Base-by-base conservation (phyloP, 768 basidiomycete species). In the Boletus subcaerulescens region DNA sequence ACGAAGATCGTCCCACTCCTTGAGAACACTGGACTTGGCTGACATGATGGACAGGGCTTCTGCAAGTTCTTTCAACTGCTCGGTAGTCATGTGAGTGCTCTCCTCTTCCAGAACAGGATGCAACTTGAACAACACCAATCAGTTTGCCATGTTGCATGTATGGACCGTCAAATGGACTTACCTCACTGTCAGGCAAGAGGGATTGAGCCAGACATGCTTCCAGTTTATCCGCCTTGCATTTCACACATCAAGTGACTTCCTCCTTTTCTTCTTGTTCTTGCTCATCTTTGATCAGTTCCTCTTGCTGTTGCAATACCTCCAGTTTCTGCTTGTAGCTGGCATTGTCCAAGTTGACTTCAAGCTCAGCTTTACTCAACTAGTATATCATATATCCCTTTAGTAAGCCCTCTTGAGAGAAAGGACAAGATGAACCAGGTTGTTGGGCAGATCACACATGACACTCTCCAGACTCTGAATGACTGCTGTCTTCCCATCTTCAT, bases 241-340 rank as follows among this genome's bases (percentile, higher is more conserved):
- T 86, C 43, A 86, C 88, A 52, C 90, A 87, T 40, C 93, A 86
- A n/a, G 92, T 89, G 67, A 90, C 85, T 69, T 93, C 90, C 69
- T 93, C 92, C 74, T 94, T 89, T 72, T 95, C 87, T 59, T 99
- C 97, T 72, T 99, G 97, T 69, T 98, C 97, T 60, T 94, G 85
- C 73, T 99, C 97, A 70, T 99, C 97, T 68, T 99, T 94, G 68
- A 99, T 99, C 57, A 99, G 92, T 71, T 99, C 97, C 69, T 99
- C 92, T 72, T 99, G 97, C 65, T 99, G 92, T 64, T 97, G 93
- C 68, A 99, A 76, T 24, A 99, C 96, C 59, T 98, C 97, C 52
- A 99, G 82, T 73, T 96, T 97, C 78, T 98, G 92, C 77, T 97
- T 96, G 81, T 97, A 98, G 64, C 86, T 92, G 20, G 93, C 93